These are phyloP conservation scores for Phytophthora chlamydospora DNA, from an alignment of 352 stramenopile species.

Conservation along the genomic window DNA sequence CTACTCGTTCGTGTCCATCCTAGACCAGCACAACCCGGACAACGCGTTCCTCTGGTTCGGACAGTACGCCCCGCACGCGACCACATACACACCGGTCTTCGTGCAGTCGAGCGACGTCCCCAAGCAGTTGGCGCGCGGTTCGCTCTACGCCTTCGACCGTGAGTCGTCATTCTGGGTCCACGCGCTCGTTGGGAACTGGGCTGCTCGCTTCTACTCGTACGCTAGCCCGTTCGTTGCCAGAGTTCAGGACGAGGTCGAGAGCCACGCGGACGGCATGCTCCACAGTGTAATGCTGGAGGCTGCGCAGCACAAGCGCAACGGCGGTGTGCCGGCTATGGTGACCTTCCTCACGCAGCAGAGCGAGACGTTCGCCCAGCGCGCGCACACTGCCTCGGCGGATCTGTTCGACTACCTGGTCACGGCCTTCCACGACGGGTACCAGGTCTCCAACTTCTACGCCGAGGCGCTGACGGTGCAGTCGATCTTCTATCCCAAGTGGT, in stretches of 20 bases:
- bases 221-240: constrained; percentile 63
- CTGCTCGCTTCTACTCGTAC: constrained; percentile 73
- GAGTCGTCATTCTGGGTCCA: constrained; percentile 79
- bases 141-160: constrained; percentile 68
- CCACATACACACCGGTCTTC: constrained; percentile 92
- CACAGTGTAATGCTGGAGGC: constrained; percentile 45
- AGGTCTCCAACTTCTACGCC: constrained; percentile 61
- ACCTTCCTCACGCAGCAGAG: constrained; percentile 68
- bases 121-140: constrained; percentile 54
- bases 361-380: constrained; percentile 53
- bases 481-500: constrained; percentile 88
- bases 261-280: constrained; percentile 43
- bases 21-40: constrained; percentile 63
- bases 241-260: constrained; percentile 68
- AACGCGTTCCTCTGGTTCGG: constrained; percentile 86
- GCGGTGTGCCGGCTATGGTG: constrained; percentile 52
- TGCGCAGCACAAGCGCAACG: constrained; percentile 37
- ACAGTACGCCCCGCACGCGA: constrained; percentile 90
- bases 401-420: constrained; percentile 79
- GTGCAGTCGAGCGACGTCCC: constrained; percentile 61
- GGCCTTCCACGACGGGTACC: constrained; percentile 85
- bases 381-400: constrained; percentile 52
- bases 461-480: constrained; percentile 48
- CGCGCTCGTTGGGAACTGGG: constrained; percentile 89
- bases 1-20: constrained; percentile 88